phyloP scores from a whole-genome alignment of 1,139 yeast species.

The Candida sp. region DNA sequence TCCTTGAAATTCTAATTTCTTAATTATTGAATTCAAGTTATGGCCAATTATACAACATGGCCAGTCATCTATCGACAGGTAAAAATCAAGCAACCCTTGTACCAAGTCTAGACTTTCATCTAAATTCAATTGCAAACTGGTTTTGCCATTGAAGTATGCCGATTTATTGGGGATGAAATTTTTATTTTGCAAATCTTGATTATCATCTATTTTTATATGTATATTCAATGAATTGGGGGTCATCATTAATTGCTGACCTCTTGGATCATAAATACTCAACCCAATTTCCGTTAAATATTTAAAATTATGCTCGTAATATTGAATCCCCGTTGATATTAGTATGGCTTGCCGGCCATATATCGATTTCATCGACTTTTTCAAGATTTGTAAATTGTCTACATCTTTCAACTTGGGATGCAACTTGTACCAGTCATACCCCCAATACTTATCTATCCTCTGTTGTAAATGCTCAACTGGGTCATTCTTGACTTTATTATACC shows the following conservation, averaged over 20 bases:
- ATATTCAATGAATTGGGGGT: slow-evolving; percentile 44
- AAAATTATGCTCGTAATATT: slow-evolving; percentile 1
- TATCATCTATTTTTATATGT: slow-evolving; percentile 59
- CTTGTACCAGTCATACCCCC: slow-evolving; percentile 1
- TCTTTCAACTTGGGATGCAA: slow-evolving; percentile 1
- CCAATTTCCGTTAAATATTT: slow-evolving; percentile 60
- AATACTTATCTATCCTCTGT: neutral
- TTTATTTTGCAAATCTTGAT: slow-evolving; percentile 47
- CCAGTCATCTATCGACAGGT: slow-evolving; percentile 13
- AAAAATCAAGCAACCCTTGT: slow-evolving; percentile 39
- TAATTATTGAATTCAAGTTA: slow-evolving; percentile 58
- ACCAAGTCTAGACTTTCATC: slow-evolving; percentile 35
- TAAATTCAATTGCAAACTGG: slow-evolving; percentile 40
- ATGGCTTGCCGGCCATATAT: neutral
- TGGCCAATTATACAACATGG: slow-evolving; percentile 61
- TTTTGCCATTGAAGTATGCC: slow-evolving; percentile 53
- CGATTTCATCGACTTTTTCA: neutral
- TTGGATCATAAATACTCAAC: slow-evolving; percentile 62
- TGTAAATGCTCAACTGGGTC: neutral
- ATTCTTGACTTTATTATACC: neutral
- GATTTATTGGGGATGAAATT: slow-evolving; percentile 62
- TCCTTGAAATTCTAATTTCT: slow-evolving; percentile 48
- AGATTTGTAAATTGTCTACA: neutral
- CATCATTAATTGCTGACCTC: slow-evolving; percentile 33
- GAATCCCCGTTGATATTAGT: neutral